Conservation (phyloP, 305 asterid genomes). For the Solanum hybrid region DNA sequence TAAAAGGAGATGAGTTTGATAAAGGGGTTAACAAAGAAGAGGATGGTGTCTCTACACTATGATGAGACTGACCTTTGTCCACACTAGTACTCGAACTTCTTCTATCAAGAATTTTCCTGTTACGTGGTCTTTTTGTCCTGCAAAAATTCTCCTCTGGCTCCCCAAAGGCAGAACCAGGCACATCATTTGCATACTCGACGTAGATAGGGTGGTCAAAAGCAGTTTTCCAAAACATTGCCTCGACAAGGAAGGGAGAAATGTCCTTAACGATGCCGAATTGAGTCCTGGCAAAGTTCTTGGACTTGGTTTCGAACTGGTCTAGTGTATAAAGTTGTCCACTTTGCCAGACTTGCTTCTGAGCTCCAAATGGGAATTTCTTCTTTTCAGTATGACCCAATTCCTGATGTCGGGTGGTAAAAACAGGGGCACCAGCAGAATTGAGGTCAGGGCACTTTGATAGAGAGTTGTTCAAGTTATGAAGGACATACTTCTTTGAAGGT, state of each 20-base stretch:
- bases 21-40: conserved; percentile 28
- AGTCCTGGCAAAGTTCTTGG: conserved; percentile 68
- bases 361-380: conserved; percentile 37
- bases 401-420: conserved; percentile 77
- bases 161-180: conserved; percentile 91
- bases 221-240: conserved; percentile 83
- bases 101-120: conserved; percentile 59
- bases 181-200: conserved; percentile 92
- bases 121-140: conserved; percentile 52
- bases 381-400: conserved; percentile 67
- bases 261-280: conserved; percentile 65
- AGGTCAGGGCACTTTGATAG: conserved; percentile 71
- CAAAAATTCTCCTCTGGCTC: conserved; percentile 45
- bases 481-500: conserved; percentile 78
- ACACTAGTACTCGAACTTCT: conserved; percentile 25
- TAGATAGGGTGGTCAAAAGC: conserved; percentile 74
- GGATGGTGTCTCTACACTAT: conserved; percentile 26
- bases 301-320: conserved; percentile 86
- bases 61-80: conserved; percentile 30
- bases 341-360: conserved; percentile 87
- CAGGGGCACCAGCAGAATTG: not conserved
- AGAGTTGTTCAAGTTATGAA: conserved; percentile 70
- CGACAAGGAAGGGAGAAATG: conserved; percentile 58
- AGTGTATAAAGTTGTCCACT: conserved; percentile 90
- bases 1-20: conserved; percentile 22